Evolutionary conservation across 257 asterid species (phyloP), one percentile per base, ranked within the genome.

Genomic region (Solanum chmielewskii): DNA sequence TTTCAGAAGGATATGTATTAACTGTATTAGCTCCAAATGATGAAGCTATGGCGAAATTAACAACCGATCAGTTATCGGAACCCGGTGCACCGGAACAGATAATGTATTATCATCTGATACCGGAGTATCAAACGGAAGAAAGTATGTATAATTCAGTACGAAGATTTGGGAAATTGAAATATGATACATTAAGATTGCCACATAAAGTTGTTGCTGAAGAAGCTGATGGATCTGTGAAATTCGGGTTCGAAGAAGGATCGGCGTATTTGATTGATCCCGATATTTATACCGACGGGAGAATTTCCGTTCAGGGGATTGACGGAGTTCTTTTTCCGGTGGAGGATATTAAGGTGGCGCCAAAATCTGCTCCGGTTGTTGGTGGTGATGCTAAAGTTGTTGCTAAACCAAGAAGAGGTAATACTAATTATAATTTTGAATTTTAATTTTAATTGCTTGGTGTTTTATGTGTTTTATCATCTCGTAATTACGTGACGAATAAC

Each of bases 11-110:
- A 0, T 97, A 97, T 6, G 98, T 93, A 3, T 68, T 97, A 18
- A 97, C 99, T 1, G 98, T 97, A 1, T 74, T 97, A 27, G 98
- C 99, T 0, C 99, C 99, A 0, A 94, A 97, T 83, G 98, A 97
- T 77, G 99, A 97, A 83, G 99, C 99, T 23, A 95, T 97, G 99
- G 98, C 98, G 23, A 97, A 97, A 87, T 45, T 97, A 1, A 94
- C 96, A 2, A 93, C 98, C 2, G 99, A 97, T 90, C 98, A 94
- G 64, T 37, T 97, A 87, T 92, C 96, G 16, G 99, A 97, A 62
- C 98, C 99, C 0, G 99, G 98, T 6, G 97, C 99, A 11, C 98
- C 98, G 87, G 99, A 97, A 93, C 98, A 94, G 62, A 97, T 97
- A 25, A 93, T 96, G 91, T 96, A 96, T n/a, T 96, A 94, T 31